phyloP scores from a whole-genome alignment of 148 eudicot species.

The Euryodendron excelsum region DNA sequence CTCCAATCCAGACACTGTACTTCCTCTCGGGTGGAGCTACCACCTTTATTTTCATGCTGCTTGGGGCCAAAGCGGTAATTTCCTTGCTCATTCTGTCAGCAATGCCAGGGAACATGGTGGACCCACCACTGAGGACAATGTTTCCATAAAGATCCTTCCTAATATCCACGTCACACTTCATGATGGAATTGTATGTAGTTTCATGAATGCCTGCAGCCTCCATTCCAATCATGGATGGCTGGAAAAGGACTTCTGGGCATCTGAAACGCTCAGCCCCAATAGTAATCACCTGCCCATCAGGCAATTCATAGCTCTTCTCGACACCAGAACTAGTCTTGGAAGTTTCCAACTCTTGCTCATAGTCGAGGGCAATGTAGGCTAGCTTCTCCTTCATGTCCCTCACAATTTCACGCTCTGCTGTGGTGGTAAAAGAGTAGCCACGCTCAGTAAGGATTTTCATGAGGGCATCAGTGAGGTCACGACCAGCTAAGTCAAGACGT shows the following conservation, averaged over 20 bases:
- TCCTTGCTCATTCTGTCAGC: slow-evolving; percentile 28
- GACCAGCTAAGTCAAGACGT: slow-evolving; percentile 26
- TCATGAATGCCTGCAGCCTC: slow-evolving; percentile 61
- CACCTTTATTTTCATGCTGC: no score
- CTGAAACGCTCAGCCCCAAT: slow-evolving; percentile 66
- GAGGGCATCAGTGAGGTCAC: slow-evolving; percentile 23
- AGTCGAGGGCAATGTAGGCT: slow-evolving; percentile 22
- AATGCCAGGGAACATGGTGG: slow-evolving; percentile 28
- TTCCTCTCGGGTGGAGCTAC: slow-evolving; percentile 15
- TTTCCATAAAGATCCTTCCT: no score
- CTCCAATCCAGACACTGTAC: slow-evolving; percentile 14
- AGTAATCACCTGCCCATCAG: no score
- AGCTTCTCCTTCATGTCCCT: slow-evolving; percentile 28
- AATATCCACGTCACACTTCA: no score
- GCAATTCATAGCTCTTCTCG: slow-evolving; percentile 24
- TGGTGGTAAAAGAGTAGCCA: slow-evolving; percentile 27
- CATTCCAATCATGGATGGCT: slow-evolving; percentile 70
- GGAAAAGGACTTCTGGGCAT: slow-evolving; percentile 73
- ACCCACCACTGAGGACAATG: no score
- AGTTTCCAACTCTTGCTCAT: slow-evolving; percentile 23
- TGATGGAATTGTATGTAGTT: slow-evolving; percentile 13
- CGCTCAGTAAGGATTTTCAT: slow-evolving; percentile 27
- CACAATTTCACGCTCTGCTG: slow-evolving; percentile 25
- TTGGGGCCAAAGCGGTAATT: slow-evolving; percentile 23
- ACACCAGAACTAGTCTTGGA: slow-evolving; percentile 24